phyloP scores from a whole-genome alignment of 164 flowering plant species.

The Aristolochia contorta region DNA sequence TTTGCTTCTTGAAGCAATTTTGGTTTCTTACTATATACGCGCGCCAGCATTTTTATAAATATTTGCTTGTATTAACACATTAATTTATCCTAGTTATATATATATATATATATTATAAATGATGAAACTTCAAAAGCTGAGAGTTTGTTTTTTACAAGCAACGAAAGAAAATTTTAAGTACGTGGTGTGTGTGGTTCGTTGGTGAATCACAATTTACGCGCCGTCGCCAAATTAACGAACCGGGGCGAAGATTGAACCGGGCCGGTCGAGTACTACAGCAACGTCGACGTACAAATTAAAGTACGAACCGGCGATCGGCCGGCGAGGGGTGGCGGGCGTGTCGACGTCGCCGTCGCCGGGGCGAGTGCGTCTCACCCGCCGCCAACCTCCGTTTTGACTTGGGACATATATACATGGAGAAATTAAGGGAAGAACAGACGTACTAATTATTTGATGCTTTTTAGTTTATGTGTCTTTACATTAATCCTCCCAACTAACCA shows the following conservation, averaged over 20 bases:
- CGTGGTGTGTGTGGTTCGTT: too few species aligned
- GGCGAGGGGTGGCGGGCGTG: background rate
- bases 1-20: too few species aligned
- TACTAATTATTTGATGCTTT: too few species aligned
- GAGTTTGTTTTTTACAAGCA: too few species aligned
- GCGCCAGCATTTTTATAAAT: too few species aligned
- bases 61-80: too few species aligned
- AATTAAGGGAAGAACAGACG: background rate
- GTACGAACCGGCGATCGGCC: background rate
- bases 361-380: background rate
- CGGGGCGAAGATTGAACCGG: background rate
- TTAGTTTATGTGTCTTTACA: too few species aligned
- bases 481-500: slow-evolving; percentile 1
- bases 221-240: background rate
- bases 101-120: too few species aligned
- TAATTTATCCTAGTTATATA: too few species aligned
- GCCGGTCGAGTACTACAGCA: background rate
- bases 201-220: background rate
- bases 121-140: too few species aligned
- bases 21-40: too few species aligned
- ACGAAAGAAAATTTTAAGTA: too few species aligned
- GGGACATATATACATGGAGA: background rate
- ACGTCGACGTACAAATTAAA: background rate
- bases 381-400: slow-evolving; percentile 3
- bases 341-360: background rate